Base-by-base conservation (phyloP, 2,329 filamentous ascomycete genomes). In the Cladosporium sp. region DNA sequence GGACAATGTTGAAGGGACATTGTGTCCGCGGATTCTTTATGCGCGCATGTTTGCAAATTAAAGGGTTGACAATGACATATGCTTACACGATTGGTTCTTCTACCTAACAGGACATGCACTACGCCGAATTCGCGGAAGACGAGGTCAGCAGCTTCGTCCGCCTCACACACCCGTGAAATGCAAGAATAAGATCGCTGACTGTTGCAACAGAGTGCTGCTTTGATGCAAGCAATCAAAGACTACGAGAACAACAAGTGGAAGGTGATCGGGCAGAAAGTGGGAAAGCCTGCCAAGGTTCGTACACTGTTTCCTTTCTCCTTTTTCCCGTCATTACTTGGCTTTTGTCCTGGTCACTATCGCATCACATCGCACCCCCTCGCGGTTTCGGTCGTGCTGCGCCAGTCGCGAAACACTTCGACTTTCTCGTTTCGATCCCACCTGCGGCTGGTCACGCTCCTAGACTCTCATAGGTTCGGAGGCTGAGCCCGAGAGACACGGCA, bases 211-310 rank as follows among this genome's bases (percentile, higher is more conserved):
- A 92, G 88, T 75, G 86, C 89, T 72, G 91, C 91, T 44, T 81
- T 99, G 66, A 86, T 96, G 71, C 92, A 91, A 70, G 95, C 95
- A 33, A 99, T 99, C 81, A 97, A 97, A 80, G 95, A 99, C 77
- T 98, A 98, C 80, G 95, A 99, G 78, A 90, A 92, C 76, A 97
- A 96, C 79, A 98, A 98, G 78, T 99, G 95, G 95, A 98, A 98
- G 81, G 88, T 90, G 29, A 98, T 98, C 76, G 95, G 95, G 40
- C 89, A 92, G 78, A 98, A 98, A 80, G 92, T 99, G 72, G 93
- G 93, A 75, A 99, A 99, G 81, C 95, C 95, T 58, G 95, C 95
- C 72, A 99, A 99, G 88, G 91, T 92, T 78, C 69, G 80, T 75
- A 26, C 14, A 18, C 18, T 49, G 58, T 14, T 53, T n/a, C 29